A percentile compares a stretch with the other conserved stretches of the same genome.
Evolutionary conservation across 2,329 filamentous ascomycete species (phyloP).

Genomic region (Fusarium pseudonygamai): DNA sequence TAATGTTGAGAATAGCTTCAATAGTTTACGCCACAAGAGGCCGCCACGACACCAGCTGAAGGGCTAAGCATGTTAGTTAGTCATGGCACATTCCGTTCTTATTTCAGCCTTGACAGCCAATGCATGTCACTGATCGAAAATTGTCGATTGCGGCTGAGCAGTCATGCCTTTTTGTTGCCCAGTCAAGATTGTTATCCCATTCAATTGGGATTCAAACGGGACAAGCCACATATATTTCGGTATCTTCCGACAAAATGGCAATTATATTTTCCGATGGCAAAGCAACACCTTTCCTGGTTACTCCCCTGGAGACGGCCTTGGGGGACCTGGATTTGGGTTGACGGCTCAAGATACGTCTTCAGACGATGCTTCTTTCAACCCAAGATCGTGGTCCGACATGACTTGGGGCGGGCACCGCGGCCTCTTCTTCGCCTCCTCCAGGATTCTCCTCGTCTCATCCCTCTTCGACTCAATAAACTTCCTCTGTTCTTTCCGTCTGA

Average conservation of each 20-base stretch:
- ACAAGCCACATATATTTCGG: background rate
- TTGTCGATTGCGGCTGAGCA: slow-evolving; percentile 4
- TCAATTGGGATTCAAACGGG: background rate
- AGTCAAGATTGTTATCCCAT: background rate
- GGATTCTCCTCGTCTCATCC: background rate
- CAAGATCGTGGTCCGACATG: background rate
- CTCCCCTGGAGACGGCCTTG: too few relatives aligned
- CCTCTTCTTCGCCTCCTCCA: background rate
- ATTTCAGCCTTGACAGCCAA: background rate
- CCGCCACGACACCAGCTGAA: background rate
- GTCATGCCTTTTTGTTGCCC: background rate
- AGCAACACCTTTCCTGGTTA: background rate
- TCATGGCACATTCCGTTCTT: background rate
- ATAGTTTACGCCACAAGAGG: slow-evolving; percentile 16
- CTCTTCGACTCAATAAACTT: background rate
- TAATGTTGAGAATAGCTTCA: slow-evolving; percentile 4
- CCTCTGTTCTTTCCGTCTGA: background rate
- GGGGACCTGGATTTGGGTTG: fast-evolving
- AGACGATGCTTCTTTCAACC: background rate
- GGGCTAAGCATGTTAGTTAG: background rate
- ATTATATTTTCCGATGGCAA: background rate
- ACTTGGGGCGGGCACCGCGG: background rate
- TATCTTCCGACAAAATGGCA: background rate
- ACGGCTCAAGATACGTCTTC: background rate
- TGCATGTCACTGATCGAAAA: background rate